Base-by-base conservation (phyloP, 75 land plant genomes). In the Cryptomeria japonica region DNA sequence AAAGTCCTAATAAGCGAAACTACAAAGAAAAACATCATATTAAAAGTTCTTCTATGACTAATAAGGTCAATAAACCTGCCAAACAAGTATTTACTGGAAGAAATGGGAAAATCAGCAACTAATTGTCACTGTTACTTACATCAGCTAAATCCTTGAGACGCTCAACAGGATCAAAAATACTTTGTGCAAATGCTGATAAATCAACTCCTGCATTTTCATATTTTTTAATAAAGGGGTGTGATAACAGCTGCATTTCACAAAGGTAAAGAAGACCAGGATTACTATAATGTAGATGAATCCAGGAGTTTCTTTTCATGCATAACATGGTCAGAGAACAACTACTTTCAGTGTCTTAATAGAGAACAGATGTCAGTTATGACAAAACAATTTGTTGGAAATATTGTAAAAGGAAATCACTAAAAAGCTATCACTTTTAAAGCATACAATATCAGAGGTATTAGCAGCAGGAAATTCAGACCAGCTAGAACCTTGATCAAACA, bases 71-170 rank as follows among this genome's bases (percentile, higher is more conserved):
- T 14, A 72, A 88, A 72, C 38, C 64, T 87, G 75, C 28, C 47
- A 15, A 31, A 80, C 55, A 87, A 14, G 22, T 3, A 34, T 46
- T 16, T 14, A n/a, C 22, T 87, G 25, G 47, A 46, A 16, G 88
- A 87, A 87, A 46, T 64, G 41, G 3, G 34, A 88, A 41, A 84
- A 68, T 47, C 3, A 32, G 41, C 9, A n/a, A 75, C 10, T 46
- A 75, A 78, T 86, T 72, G 11, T 28, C 41, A 44, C 25, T 34
- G 72, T 78, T 90, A 84, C 95, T 96, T 86, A 98, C 99, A 93
- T 98, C 99, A 84, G 99, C 95, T 68, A 97, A 82, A 85, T 97
- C 99, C 87, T 97, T 98, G 89, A 98, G 91, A 53, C 95, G 95
- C 76, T 95, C 94, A 53, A 91, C 93, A 22, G 99, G 99, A 90